Evolutionary conservation across 2,329 filamentous ascomycete genomes (phyloP).

Genomic region (Trichoderma atroviride): DNA sequence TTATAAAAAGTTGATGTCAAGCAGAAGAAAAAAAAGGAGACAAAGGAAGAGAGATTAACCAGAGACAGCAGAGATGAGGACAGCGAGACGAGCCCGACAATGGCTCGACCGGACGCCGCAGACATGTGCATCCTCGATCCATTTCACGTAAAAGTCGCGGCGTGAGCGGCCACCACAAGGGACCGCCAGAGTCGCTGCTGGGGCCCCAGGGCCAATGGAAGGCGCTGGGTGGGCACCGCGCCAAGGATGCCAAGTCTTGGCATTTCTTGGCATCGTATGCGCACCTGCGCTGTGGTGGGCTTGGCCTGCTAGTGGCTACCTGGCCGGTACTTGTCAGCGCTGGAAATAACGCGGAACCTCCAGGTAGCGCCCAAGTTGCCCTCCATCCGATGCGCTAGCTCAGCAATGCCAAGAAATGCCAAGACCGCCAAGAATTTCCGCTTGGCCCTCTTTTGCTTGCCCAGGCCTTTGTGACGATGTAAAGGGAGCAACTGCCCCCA

Average conservation of each 20-base stretch:
- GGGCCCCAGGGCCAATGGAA: conserved; percentile 37
- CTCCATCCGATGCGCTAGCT: conserved; percentile 26
- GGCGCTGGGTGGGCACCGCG: conserved; percentile 38
- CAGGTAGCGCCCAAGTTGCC: conserved; percentile 3
- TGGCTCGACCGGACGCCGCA: neutral
- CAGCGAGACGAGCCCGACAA: neutral
- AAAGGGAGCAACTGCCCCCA: conserved; percentile 39
- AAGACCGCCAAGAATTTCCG: conserved; percentile 43
- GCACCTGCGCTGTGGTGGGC: conserved; percentile 33
- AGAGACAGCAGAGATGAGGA: neutral
- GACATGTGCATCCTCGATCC: conserved; percentile 1
- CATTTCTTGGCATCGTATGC: conserved; percentile 40
- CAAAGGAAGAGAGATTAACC: neutral
- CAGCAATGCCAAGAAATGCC: conserved; percentile 31
- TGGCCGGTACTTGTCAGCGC: neutral
- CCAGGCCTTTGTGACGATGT: conserved; percentile 41
- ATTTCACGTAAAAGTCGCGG: conserved; percentile 10
- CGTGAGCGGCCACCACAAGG: conserved; percentile 21
- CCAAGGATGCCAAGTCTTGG: conserved; percentile 47
- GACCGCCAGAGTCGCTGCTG: conserved; percentile 30
- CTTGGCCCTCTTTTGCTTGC: conserved; percentile 41
- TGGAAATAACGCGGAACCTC: no score
- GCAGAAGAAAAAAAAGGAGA: neutral
- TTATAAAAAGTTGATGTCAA: neutral
- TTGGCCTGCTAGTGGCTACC: neutral